Evolutionary conservation across 306 rosid species (phyloP), one percentile per base, ranked within the genome.

Genomic region (Prunus kanzakura): DNA sequence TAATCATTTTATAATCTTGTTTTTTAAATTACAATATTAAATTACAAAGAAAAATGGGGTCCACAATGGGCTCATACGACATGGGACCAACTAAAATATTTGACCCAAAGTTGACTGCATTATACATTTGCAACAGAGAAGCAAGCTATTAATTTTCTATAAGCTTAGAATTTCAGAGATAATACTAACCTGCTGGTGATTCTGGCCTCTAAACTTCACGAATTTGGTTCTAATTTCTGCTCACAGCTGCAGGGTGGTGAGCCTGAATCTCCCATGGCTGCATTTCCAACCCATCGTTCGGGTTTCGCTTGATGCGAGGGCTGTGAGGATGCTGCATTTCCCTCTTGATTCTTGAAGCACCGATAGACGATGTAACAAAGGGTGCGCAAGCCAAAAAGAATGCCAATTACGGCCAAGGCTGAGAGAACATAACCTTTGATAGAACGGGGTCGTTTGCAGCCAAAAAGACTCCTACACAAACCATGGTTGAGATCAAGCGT

Each of bases 381-480:
- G 43, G 83, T 11, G 9, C 87, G 85, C 63, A 83, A 49, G 62
- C 76, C 23, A 46, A 80, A 81, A 19, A 83, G 84, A 74, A 81
- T 76, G 85, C 65, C 75, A 64, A 81, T 76, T 58, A 83, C 71
- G 72, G 84, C 75, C 62, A 78, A 73, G 75, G 82, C 84, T 12
- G 84, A 78, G 16, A 83, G 62, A 41, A 83, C 76, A 50, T 86
- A 78, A 46, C 14, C 74, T 58, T 55, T 69, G 72, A 78, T 30
- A 19, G 84, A 78, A 76, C 71, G 83, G 19, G 71, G 65, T 2
- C 41, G 73, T 45, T 70, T 52, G 82, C 90, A 81, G 12, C 84
- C 78, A 50, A 74, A 64, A 83, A 49, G 29, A 73, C 57, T 69
- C 87, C 87, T 0, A 86, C 13, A 58, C 90, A 86, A 67, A 78